A percentile compares a stretch with the other conserved stretches of the same genome.
Evolutionary conservation across 1,284 basidiomycete species (phyloP).

Genomic region (Polyporus tsugae): DNA sequence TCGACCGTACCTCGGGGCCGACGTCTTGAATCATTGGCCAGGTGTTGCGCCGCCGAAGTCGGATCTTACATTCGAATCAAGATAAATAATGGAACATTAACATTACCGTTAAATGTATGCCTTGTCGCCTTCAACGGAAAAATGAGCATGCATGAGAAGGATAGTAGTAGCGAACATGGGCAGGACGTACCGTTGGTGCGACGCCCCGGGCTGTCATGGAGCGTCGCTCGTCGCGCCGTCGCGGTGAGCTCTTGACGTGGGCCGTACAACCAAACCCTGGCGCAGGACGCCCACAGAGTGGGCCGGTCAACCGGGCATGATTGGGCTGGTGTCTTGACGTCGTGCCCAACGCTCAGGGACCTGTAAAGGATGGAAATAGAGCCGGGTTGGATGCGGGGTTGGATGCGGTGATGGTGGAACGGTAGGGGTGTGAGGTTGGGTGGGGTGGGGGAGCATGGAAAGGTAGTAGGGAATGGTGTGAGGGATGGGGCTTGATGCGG

Average conservation of each 20-base stretch:
- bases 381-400: too few species aligned
- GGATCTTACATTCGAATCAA: constrained; percentile 2
- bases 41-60: constrained; percentile 14
- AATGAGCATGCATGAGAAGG: not conserved
- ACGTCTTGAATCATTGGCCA: constrained; percentile 18
- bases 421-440: too few species aligned
- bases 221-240: constrained; percentile 1
- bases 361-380: too few species aligned
- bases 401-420: too few species aligned
- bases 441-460: too few species aligned
- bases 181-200: not conserved
- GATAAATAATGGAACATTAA: not conserved
- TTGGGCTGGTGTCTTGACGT: not conserved
- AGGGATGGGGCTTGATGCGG: not conserved
- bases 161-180: not conserved
- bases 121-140: not conserved
- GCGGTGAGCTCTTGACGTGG: not conserved
- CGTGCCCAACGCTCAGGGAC: not conserved
- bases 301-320: not conserved
- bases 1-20: constrained; percentile 20
- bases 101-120: not conserved
- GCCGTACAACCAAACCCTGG: not conserved
- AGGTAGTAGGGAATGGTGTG: not conserved
- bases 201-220: not conserved
- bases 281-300: not conserved